Percentiles rank a stretch among this genome's conserved stretches.
Evolutionary conservation across 768 basidiomycete genomes (phyloP).

Genomic region (Pisolithus tinctorius): DNA sequence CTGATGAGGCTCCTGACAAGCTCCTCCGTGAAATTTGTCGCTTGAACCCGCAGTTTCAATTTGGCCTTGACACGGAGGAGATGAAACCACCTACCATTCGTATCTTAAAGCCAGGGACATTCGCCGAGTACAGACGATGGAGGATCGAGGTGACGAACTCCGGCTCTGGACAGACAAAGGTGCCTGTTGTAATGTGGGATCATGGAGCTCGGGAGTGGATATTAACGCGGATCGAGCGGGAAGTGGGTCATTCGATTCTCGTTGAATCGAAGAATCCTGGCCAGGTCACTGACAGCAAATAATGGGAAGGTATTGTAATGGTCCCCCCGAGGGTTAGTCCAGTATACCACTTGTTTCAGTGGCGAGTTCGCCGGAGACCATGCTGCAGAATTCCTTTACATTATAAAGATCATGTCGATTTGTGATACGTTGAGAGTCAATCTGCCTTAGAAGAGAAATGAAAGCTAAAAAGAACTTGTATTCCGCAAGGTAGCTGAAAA

Average conservation of each 20-base stretch:
- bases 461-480: background rate
- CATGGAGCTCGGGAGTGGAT: slow-evolving; percentile 10
- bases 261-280: background rate
- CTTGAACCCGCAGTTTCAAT: slow-evolving; percentile 2
- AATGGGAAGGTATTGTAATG: background rate
- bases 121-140: slow-evolving; percentile 9
- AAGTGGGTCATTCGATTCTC: background rate
- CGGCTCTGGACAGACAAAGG: slow-evolving; percentile 13
- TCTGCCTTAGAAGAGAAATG: background rate
- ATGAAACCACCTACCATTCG: slow-evolving; percentile 10
- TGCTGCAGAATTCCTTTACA: too few species aligned
- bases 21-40: slow-evolving; percentile 1
- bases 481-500: background rate
- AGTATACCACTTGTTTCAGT: too few species aligned
- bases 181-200: slow-evolving; percentile 14
- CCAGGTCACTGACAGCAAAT: background rate
- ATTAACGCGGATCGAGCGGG: slow-evolving; percentile 4
- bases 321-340: too few species aligned
- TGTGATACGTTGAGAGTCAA: too few species aligned
- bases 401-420: too few species aligned
- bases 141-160: slow-evolving; percentile 5
- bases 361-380: too few species aligned
- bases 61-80: background rate
- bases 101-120: slow-evolving; percentile 12
- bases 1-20: background rate